Conservation (phyloP, 805 yeast species). For the Candida mattraensis region DNA sequence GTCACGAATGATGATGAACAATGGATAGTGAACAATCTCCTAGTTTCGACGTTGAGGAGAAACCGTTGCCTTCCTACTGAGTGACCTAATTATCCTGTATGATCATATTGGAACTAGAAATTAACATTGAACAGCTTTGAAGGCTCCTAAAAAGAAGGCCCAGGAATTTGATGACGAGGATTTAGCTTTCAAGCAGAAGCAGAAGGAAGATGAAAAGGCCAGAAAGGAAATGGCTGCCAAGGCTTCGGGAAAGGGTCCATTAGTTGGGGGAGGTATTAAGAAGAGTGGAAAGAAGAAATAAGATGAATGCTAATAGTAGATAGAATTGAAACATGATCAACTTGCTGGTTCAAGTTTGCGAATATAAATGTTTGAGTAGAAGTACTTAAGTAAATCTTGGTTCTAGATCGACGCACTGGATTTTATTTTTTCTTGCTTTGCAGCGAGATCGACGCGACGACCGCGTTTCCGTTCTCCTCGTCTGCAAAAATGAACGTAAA, state of each 20-base stretch:
- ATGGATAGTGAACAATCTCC: conserved; percentile 30
- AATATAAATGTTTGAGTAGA: too few species aligned
- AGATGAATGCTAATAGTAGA: too few species aligned
- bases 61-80: conserved; percentile 30
- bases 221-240: conserved; percentile 85
- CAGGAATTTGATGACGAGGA: conserved; percentile 86
- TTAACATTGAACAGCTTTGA: conserved; percentile 60
- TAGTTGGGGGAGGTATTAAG: conserved; percentile 93
- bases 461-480: too few species aligned
- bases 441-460: too few species aligned
- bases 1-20: conserved; percentile 19
- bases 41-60: conserved; percentile 25
- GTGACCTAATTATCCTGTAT: conserved; percentile 6
- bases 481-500: too few species aligned
- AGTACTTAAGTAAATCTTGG: too few species aligned
- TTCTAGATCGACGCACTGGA: too few species aligned
- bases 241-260: conserved; percentile 88
- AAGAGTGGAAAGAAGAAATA: conserved; percentile 65
- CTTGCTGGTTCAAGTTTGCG: too few species aligned
- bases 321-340: too few species aligned
- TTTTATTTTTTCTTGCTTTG: too few species aligned
- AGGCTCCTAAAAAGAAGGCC: conserved; percentile 78
- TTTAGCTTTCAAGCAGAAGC: conserved; percentile 86
- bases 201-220: conserved; percentile 92
- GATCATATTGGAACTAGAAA: too few species aligned